Conservation (phyloP, 768 basidiomycete genomes). For the Agrocybe pediades region DNA sequence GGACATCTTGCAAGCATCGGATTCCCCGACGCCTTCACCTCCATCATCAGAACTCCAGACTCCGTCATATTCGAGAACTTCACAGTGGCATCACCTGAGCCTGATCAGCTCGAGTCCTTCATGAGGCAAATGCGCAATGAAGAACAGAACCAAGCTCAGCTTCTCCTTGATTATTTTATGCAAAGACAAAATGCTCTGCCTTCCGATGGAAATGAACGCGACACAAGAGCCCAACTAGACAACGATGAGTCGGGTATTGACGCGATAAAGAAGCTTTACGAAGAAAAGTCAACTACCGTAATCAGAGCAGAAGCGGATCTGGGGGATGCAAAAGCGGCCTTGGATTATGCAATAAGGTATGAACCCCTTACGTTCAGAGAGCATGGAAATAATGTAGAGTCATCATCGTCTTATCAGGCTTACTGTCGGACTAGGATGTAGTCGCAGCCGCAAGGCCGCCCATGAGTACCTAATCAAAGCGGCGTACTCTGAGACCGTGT, state of each 20-base stretch:
- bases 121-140: not conserved
- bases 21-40: not conserved
- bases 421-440: slow-evolving; percentile 13
- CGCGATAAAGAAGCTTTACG: not conserved
- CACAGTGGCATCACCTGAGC: not conserved
- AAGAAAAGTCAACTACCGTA: slow-evolving; percentile 5
- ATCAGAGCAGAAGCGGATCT: slow-evolving; percentile 13
- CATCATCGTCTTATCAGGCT: slow-evolving; percentile 4
- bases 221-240: not conserved
- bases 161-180: not conserved
- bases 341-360: slow-evolving; percentile 16
- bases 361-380: not conserved
- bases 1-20: not conserved
- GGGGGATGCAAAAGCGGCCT: slow-evolving; percentile 14
- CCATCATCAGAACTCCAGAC: not conserved
- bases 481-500: slow-evolving; percentile 1
- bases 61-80: slow-evolving; percentile 9
- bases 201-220: not conserved
- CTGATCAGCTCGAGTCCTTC: not conserved
- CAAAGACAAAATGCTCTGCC: not conserved
- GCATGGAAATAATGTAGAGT: not conserved
- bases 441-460: slow-evolving; percentile 10
- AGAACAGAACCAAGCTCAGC: not conserved
- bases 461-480: slow-evolving; percentile 19
- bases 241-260: not conserved